Evolutionary conservation across 176 grass and related monocot genomes (phyloP).

Genomic region (Raddia distichophylla): DNA sequence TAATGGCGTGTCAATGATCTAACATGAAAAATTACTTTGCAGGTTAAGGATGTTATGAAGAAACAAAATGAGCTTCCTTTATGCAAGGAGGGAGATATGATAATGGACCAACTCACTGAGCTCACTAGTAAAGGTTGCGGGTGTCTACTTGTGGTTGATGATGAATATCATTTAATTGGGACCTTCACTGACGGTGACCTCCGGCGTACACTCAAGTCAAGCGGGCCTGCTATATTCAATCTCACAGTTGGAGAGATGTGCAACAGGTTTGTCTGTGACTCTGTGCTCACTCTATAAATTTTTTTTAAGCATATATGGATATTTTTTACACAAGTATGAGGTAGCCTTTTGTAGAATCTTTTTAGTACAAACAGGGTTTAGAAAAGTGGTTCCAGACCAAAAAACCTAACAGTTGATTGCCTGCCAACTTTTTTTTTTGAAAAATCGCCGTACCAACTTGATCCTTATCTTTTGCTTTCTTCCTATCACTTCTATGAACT

Average conservation of each 20-base stretch:
- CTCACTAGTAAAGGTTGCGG: conserved; percentile 91
- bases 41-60: conserved; percentile 99
- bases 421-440: no score
- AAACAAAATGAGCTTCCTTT: conserved; percentile 87
- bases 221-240: conserved; percentile 69
- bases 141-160: conserved; percentile 92
- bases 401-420: neutral
- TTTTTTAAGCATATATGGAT: neutral
- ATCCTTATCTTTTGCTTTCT: conserved; percentile 10
- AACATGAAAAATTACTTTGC: conserved; percentile 23
- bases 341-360: neutral
- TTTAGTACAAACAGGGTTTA: neutral
- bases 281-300: neutral
- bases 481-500: neutral
- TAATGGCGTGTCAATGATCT: conserved; percentile 1
- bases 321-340: neutral
- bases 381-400: neutral
- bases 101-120: conserved; percentile 95
- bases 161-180: conserved; percentile 70
- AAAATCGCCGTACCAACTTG: neutral
- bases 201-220: conserved; percentile 73
- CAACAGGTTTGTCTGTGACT: conserved; percentile 62
- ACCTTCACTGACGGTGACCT: conserved; percentile 94
- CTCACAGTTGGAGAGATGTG: conserved; percentile 96
- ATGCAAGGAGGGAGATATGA: conserved; percentile 94